Percentiles rank a stretch among this genome's conserved stretches.
Evolutionary conservation across 495 filamentous ascomycete species (phyloP).

Genomic region (Cladorrhinum samala): DNA sequence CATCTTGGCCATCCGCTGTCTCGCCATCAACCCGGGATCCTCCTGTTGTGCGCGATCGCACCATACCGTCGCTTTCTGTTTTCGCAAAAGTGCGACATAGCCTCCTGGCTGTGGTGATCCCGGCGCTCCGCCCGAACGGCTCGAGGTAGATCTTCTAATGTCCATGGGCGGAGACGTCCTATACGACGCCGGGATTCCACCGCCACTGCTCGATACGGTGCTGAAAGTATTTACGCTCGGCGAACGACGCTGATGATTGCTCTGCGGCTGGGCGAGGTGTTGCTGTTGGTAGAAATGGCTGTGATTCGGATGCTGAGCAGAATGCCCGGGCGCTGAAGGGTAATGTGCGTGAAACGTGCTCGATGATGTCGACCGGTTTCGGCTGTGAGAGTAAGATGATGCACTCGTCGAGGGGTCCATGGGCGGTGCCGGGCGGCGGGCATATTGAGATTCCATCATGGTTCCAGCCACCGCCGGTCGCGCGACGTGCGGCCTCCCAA

Average conservation of each 20-base stretch:
- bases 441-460: conserved; percentile 23
- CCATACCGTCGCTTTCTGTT: conserved; percentile 98
- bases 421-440: conserved; percentile 25
- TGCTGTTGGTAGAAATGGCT: conserved; percentile 23
- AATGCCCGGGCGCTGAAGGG: too few species aligned
- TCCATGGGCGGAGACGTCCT: conserved; percentile 49
- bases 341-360: conserved; percentile 41
- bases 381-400: conserved; percentile 41
- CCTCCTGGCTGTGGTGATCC: conserved; percentile 54
- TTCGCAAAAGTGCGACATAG: conserved; percentile 90
- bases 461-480: conserved; percentile 16
- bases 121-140: conserved; percentile 55
- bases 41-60: conserved; percentile 91
- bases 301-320: too few species aligned
- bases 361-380: conserved; percentile 56
- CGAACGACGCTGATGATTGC: conserved; percentile 52
- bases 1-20: conserved; percentile 76
- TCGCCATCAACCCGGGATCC: conserved; percentile 74
- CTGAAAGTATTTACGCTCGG: conserved; percentile 72
- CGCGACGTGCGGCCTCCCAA: conserved; percentile 11
- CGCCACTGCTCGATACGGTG: conserved; percentile 51
- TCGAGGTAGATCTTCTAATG: conserved; percentile 68
- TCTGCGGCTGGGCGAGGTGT: conserved; percentile 33
- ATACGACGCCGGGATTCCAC: conserved; percentile 40
- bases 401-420: conserved; percentile 30